Conservation (phyloP, 2,329 filamentous ascomycete species). For the Aspergillus sp. region DNA sequence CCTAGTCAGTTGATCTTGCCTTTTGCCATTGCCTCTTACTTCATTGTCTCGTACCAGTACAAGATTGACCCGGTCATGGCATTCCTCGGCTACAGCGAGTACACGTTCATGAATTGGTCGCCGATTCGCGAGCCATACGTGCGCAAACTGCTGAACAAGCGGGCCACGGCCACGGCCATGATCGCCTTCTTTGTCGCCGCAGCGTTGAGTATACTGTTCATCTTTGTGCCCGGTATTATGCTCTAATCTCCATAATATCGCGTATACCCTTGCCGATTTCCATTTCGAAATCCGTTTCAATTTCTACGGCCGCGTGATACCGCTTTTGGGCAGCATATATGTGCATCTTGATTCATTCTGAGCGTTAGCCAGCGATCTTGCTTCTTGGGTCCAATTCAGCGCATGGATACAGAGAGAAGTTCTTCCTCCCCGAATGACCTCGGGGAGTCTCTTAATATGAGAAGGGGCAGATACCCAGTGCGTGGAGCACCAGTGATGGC, state of each 20-base stretch:
- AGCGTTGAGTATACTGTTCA: constrained; percentile 84
- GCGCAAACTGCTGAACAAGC: constrained; percentile 77
- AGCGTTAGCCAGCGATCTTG: constrained; percentile 2
- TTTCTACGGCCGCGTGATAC: not conserved
- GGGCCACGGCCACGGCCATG: constrained; percentile 76
- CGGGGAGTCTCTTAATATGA: not conserved
- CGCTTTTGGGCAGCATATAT: constrained; percentile 4
- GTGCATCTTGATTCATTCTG: not conserved
- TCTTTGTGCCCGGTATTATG: constrained; percentile 81
- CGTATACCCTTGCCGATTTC: not conserved
- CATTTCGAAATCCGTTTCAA: not conserved
- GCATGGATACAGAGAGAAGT: not conserved
- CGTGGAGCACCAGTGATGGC: not conserved
- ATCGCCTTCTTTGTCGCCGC: constrained; percentile 76
- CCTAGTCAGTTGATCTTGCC: constrained; percentile 70
- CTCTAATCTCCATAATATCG: constrained; percentile 29
- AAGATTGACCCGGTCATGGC: constrained; percentile 90
- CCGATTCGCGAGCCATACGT: constrained; percentile 89
- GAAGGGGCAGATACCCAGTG: not conserved
- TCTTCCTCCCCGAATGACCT: not conserved
- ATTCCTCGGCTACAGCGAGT: constrained; percentile 87
- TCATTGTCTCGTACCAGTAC: constrained; percentile 89
- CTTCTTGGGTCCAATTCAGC: not conserved
- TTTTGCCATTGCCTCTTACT: constrained; percentile 88
- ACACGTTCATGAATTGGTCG: constrained; percentile 91